A percentile compares a stretch with the other conserved stretches of the same genome.
These are phyloP conservation scores for Stipa capillata DNA, from an alignment of 176 grass and related monocot species.

Conservation along the genomic window DNA sequence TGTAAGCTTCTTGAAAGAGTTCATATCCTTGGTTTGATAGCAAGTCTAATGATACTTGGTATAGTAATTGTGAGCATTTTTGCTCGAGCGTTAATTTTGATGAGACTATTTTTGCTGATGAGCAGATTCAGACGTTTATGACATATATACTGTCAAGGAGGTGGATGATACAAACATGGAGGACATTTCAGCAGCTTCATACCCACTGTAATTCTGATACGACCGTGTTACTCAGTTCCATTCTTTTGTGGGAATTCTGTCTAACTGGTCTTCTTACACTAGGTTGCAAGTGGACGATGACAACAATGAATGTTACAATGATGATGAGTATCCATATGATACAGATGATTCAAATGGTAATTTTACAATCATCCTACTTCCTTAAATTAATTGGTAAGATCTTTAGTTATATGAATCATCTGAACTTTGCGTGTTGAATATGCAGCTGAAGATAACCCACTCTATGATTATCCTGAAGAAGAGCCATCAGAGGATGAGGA, in stretches of 20 bases:
- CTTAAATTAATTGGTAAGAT: neutral
- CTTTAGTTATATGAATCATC: neutral
- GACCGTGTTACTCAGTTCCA: neutral
- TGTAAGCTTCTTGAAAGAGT: conserved; percentile 10
- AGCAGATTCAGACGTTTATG: conserved; percentile 83
- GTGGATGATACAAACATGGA: conserved; percentile 39
- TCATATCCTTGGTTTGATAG: neutral
- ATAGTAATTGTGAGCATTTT: neutral
- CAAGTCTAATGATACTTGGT: neutral
- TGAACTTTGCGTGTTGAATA: neutral
- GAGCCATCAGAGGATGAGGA: conserved; percentile 33
- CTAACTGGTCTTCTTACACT: neutral
- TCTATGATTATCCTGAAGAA: conserved; percentile 78
- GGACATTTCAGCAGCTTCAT: conserved; percentile 28
- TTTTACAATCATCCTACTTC: neutral
- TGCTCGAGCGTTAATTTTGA: neutral
- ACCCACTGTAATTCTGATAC: conserved; percentile 47
- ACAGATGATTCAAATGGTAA: conserved; percentile 97
- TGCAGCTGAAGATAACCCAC: conserved; percentile 77
- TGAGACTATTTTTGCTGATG: neutral
- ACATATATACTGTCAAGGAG: conserved; percentile 81
- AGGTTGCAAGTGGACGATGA: conserved; percentile 67
- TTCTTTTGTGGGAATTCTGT: neutral
- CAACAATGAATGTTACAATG: conserved; percentile 43
- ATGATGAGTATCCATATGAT: conserved; percentile 52